phyloP scores from a whole-genome alignment of 768 basidiomycete genomes.

The Ephemerocybe angulata region DNA sequence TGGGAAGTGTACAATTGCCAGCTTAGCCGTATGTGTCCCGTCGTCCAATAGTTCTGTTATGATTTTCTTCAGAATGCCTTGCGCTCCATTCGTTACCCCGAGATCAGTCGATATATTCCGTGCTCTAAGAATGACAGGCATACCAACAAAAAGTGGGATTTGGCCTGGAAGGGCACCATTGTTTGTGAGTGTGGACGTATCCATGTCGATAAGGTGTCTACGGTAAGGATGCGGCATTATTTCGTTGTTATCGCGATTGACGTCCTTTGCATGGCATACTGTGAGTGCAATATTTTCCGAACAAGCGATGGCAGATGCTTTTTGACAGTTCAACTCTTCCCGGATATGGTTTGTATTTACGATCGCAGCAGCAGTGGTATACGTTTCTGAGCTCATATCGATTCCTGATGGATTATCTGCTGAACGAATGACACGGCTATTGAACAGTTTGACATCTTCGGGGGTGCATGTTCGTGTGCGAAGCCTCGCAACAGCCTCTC shows the following conservation, averaged over 20 bases:
- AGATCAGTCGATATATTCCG: conserved; percentile 28
- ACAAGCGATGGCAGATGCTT: background rate
- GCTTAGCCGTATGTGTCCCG: background rate
- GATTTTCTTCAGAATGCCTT: conserved; percentile 19
- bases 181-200: background rate
- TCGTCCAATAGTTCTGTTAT: conserved; percentile 12
- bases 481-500: conserved; percentile 4
- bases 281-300: background rate
- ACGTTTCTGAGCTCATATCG: background rate
- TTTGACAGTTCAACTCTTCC: background rate
- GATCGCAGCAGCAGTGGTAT: background rate
- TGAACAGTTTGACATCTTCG: background rate
- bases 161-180: conserved; percentile 16
- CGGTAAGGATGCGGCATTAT: background rate
- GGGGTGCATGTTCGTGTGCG: background rate
- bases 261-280: background rate
- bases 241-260: background rate
- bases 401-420: background rate
- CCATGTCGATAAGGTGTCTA: background rate
- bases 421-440: background rate
- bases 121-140: conserved; percentile 25
- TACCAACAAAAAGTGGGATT: conserved; percentile 24
- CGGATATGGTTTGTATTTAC: background rate
- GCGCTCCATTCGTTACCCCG: conserved; percentile 26
- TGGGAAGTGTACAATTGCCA: background rate